Evolutionary conservation across 2,329 filamentous ascomycete species (phyloP).

Genomic region (Aureobasidium sp.): DNA sequence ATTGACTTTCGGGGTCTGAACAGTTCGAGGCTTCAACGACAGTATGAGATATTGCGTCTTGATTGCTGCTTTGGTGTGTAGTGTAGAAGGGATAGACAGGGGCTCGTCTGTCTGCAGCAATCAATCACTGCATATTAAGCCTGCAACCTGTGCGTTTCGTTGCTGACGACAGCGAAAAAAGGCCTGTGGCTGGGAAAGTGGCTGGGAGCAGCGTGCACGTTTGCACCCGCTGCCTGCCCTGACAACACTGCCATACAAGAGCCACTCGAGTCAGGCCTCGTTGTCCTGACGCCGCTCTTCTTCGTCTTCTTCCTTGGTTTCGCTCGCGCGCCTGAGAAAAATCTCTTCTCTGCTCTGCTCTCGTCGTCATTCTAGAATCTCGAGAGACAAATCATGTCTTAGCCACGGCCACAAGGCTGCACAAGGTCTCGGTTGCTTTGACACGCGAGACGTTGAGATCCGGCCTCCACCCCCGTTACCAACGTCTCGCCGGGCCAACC

Average conservation of each 20-base stretch:
- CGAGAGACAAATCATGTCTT: not conserved
- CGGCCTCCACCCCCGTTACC: not conserved
- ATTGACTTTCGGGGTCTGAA: not conserved
- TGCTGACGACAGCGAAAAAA: conserved; percentile 4
- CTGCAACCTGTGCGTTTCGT: not conserved
- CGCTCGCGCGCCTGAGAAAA: not conserved
- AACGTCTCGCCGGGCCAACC: not conserved
- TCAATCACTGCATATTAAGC: not conserved
- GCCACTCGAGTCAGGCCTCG: not conserved
- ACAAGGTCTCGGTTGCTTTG: conserved; percentile 1
- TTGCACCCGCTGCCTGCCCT: not conserved
- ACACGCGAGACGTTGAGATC: conserved; percentile 12
- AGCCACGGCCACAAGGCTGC: not conserved
- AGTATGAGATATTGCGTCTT: not conserved
- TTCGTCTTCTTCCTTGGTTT: not conserved
- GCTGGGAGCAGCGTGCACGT: not conserved
- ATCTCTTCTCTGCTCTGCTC: not conserved
- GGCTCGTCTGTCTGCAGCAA: not conserved
- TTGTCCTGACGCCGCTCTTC: not conserved
- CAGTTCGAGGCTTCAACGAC: not conserved
- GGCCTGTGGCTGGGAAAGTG: conserved; percentile 3
- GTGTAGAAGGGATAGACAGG: not conserved
- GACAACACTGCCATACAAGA: conserved; percentile 2
- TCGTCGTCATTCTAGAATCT: not conserved
- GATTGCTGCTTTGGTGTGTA: conserved; percentile 1